Base-by-base conservation (phyloP, 805 yeast species). In the Lachancea kluyveri region DNA sequence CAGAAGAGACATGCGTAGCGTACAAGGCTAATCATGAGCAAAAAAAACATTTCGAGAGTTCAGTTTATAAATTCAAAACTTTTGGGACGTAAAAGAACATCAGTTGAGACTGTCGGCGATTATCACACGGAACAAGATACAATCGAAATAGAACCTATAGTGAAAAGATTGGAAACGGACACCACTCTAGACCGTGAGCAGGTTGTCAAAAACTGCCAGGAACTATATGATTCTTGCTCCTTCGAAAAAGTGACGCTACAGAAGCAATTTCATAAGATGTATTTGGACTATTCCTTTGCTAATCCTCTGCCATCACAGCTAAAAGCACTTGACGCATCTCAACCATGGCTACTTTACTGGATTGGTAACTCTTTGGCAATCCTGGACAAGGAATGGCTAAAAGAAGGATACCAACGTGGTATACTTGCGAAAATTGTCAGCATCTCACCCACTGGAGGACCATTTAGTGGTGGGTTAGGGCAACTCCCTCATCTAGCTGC, bases 261-360 rank as follows among this genome's bases (percentile, higher is more conserved):
- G 22, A 52, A 48, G 21, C 52, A 52, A 4, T 39, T 43, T 1
- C 87, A 80, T 48, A 33, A 51, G 7, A 38, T 41, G 30, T 81
- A 66, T 46, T 54, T 74, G 9, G 54, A 60, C 13, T 36, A 49
- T n/a, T 60, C 63, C 12, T 57, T 75, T 15, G 43, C 51, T 7
- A 50, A 57, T 8, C 60, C 67, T 11, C 62, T 82, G 17, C 82
- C 87, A 0, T 41, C 59, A 2, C 60, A 54, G 6, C 79, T 70
- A 52, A 50, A 56, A 3, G 68, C 69, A 0, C 63, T 85, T 28
- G 96, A 90, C 56, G 92, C 96, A 0, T 82, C 92, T n/a, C 87
- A 80, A 39, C 77, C 95, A 0, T 92, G 97, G 97, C 60, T 90
- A 48, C 37, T 83, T 1, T 90, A 82, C 52, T 92, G 98, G 98